A percentile compares a stretch with the other conserved stretches of the same genome.
Conservation (phyloP, 768 basidiomycete species). For the Filobasidium wieringae region DNA sequence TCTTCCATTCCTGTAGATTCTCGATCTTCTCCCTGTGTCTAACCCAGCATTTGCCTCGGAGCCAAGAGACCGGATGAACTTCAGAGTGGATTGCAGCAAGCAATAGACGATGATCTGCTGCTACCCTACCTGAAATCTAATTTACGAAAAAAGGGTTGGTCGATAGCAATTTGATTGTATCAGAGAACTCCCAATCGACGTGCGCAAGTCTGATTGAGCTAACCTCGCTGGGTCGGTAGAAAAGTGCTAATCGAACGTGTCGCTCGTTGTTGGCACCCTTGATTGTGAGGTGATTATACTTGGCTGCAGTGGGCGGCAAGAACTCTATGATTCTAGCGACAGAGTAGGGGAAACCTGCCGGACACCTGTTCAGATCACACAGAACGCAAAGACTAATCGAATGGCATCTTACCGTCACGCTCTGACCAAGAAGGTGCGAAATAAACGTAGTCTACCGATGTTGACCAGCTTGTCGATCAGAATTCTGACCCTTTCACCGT, state of each 20-base stretch:
- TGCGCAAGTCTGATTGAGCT: not conserved
- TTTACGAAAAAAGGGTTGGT: not conserved
- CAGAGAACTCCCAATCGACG: not conserved
- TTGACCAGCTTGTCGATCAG: not conserved
- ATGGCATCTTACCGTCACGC: conserved; percentile 53
- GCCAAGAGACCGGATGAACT: conserved; percentile 84
- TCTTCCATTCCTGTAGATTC: conserved; percentile 86
- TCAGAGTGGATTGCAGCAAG: conserved; percentile 94
- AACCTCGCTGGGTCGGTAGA: conserved; percentile 82
- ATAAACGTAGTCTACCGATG: conserved; percentile 78
- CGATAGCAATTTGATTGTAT: not conserved
- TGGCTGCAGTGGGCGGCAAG: conserved; percentile 61
- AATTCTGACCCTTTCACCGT: not conserved
- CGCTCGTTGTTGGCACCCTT: conserved; percentile 17
- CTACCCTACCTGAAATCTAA: conserved; percentile 74
- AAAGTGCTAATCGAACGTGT: conserved; percentile 83
- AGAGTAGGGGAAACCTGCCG: conserved; percentile 64
- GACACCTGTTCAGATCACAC: not conserved
- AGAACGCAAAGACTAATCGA: not conserved
- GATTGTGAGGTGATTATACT: conserved; percentile 33
- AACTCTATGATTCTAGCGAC: conserved; percentile 97
- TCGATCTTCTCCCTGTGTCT: conserved; percentile 90
- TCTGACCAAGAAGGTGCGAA: conserved; percentile 86
- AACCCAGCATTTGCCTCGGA: conserved; percentile 86
- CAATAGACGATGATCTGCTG: conserved; percentile 80